Evolutionary conservation across 495 filamentous ascomycete genomes (phyloP).

Genomic region (Astrothelium macrocarpum): DNA sequence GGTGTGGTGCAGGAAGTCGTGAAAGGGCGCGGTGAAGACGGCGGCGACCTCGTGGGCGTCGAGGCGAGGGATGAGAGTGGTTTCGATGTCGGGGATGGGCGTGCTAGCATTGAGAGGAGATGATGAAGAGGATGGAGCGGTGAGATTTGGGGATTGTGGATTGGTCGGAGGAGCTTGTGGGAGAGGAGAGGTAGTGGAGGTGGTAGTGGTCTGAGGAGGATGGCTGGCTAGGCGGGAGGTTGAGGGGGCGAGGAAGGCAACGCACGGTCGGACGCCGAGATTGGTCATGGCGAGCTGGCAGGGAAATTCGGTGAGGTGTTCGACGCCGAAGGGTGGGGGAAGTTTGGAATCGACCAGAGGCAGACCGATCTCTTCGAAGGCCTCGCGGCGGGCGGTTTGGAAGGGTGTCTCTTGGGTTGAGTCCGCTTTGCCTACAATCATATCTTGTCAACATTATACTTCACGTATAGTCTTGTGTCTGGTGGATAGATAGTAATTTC

Average conservation of each 20-base stretch:
- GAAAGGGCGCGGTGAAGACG: slow-evolving; percentile 79
- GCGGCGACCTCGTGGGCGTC: slow-evolving; percentile 81
- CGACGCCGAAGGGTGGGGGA: slow-evolving; percentile 62
- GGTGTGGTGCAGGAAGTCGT: slow-evolving; percentile 50
- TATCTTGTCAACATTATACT: slow-evolving; percentile 18
- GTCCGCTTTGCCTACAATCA: slow-evolving; percentile 37
- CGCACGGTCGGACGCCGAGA: slow-evolving; percentile 72
- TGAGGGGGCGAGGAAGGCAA: slow-evolving; percentile 53
- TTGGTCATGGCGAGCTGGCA: slow-evolving; percentile 71
- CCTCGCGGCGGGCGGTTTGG: slow-evolving; percentile 78
- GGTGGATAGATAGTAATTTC: slow-evolving; percentile 27
- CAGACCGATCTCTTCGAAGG: slow-evolving; percentile 82
- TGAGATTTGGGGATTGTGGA: neutral
- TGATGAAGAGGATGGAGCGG: slow-evolving; percentile 6
- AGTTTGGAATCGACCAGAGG: slow-evolving; percentile 53
- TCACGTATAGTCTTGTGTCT: neutral
- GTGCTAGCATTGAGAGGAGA: neutral
- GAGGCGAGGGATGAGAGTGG: slow-evolving; percentile 57
- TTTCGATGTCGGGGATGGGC: neutral
- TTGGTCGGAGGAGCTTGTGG: neutral
- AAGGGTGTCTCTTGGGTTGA: slow-evolving; percentile 43
- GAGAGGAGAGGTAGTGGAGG: slow-evolving; percentile 8
- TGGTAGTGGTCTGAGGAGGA: slow-evolving; percentile 18
- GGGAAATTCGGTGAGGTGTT: slow-evolving; percentile 77
- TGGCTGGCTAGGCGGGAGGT: neutral